Conservation (phyloP, 2,329 filamentous ascomycete species). For the Graphilbum fragrans region DNA sequence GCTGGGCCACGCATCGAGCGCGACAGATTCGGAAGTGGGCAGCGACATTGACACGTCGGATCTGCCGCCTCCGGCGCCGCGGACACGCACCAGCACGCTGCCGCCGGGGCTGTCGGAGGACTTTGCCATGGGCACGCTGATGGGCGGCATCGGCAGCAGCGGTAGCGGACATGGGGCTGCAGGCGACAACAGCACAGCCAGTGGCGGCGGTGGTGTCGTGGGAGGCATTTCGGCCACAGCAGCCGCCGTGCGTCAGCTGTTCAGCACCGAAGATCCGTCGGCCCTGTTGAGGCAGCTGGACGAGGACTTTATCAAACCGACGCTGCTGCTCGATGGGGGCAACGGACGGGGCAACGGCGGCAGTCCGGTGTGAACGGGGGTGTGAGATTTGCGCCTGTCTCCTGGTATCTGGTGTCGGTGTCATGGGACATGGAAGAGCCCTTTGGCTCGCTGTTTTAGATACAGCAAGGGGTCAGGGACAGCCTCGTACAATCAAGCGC, state of each 20-base stretch:
- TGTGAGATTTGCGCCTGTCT: too few relatives aligned
- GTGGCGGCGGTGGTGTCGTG: neutral
- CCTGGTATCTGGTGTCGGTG: too few relatives aligned
- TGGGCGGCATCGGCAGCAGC: slow-evolving; percentile 14
- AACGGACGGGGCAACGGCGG: slow-evolving; percentile 11
- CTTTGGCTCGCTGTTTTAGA: too few relatives aligned
- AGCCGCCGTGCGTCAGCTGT: slow-evolving; percentile 67
- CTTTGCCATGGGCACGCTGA: slow-evolving; percentile 5
- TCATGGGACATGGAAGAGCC: too few relatives aligned
- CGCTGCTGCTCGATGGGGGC: slow-evolving; percentile 14
- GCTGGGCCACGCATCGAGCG: slow-evolving; percentile 30
- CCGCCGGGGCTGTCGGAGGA: slow-evolving; percentile 16
- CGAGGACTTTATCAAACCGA: slow-evolving; percentile 40
- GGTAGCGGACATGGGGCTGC: slow-evolving; percentile 15
- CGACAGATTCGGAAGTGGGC: slow-evolving; percentile 46
- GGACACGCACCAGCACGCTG: slow-evolving; percentile 25
- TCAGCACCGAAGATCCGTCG: slow-evolving; percentile 77
- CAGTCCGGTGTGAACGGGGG: too few relatives aligned
- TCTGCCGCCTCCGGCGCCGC: slow-evolving; percentile 47
- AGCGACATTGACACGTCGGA: slow-evolving; percentile 57
- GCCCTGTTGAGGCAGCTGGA: slow-evolving; percentile 87
- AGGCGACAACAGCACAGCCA: slow-evolving; percentile 3
- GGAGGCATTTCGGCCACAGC: slow-evolving; percentile 53
- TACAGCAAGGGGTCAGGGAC: too few relatives aligned
- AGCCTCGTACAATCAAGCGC: too few relatives aligned